A percentile compares a stretch with the other conserved stretches of the same genome.
Evolutionary conservation across 2,329 filamentous ascomycete species (phyloP).

Genomic region (Fusarium musae): DNA sequence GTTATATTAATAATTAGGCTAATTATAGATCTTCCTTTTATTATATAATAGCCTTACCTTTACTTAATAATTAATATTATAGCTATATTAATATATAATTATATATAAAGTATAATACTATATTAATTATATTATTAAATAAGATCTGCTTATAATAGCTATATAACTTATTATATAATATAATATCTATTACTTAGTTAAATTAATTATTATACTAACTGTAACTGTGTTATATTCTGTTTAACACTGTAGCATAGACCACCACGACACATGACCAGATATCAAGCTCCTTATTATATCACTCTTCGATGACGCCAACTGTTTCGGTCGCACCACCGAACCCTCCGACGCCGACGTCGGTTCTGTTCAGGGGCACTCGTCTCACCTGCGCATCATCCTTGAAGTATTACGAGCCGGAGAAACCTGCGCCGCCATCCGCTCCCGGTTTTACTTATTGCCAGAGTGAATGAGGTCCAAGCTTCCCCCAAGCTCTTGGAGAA

Average conservation of each 20-base stretch:
- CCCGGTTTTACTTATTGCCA: not conserved
- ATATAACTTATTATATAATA: too few species aligned
- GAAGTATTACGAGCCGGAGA: slow-evolving; percentile 24
- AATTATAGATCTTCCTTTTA: too few species aligned
- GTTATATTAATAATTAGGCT: too few species aligned
- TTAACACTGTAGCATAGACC: not conserved
- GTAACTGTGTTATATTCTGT: too few species aligned
- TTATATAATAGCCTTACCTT: too few species aligned
- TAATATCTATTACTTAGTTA: too few species aligned
- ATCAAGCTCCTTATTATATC: slow-evolving; percentile 14
- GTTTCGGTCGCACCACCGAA: not conserved
- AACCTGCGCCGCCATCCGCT: slow-evolving; percentile 26
- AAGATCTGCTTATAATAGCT: too few species aligned
- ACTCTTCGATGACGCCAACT: slow-evolving; percentile 34
- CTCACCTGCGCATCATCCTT: slow-evolving; percentile 9
- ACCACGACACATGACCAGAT: not conserved
- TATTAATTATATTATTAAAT: too few species aligned
- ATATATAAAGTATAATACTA: too few species aligned
- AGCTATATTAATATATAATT: too few species aligned
- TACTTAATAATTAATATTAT: too few species aligned
- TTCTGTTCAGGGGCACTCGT: slow-evolving; percentile 8
- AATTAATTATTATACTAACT: too few species aligned
- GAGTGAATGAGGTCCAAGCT: slow-evolving; percentile 21
- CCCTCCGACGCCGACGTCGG: slow-evolving; percentile 21
- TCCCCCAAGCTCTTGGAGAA: slow-evolving; percentile 1